Percentiles rank a stretch among this genome's conserved stretches.
Conservation (phyloP, 805 yeast species). For the Starmerella riodocensis region DNA sequence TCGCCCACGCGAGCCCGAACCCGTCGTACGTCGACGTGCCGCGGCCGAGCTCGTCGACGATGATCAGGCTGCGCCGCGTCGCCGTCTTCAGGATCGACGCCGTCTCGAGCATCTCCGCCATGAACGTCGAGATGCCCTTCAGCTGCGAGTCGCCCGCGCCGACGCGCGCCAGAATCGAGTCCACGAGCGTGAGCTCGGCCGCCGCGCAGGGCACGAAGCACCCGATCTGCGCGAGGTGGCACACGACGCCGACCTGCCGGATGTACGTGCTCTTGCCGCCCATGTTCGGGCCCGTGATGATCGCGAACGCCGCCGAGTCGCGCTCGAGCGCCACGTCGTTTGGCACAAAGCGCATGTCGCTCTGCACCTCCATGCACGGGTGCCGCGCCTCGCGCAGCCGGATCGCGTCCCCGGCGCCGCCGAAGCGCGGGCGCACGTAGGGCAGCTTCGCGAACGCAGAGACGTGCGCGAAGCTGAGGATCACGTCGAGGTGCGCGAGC, state of each 20-base stretch:
- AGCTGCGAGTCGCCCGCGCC: conserved; percentile 98
- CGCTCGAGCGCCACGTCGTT: conserved; percentile 66
- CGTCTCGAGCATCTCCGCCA: conserved; percentile 94
- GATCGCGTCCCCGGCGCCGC: conserved; percentile 37
- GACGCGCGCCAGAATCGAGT: conserved; percentile 88
- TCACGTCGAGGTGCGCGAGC: conserved; percentile 68
- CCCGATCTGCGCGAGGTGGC: conserved; percentile 66
- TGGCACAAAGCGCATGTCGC: conserved; percentile 77
- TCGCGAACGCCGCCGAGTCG: conserved; percentile 50
- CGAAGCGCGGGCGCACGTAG: conserved; percentile 59
- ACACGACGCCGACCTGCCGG: conserved; percentile 58
- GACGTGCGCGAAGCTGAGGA: conserved; percentile 73
- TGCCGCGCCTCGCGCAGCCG: conserved; percentile 69
- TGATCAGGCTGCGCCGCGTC: conserved; percentile 61
- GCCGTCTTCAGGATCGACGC: conserved; percentile 75
- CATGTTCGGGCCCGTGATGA: conserved; percentile 84
- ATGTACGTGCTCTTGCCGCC: conserved; percentile 78
- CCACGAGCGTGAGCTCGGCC: conserved; percentile 74
- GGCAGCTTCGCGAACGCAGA: conserved; percentile 72
- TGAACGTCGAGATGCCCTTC: conserved; percentile 91
- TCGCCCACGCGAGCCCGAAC: conserved; percentile 95
- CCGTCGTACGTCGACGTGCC: conserved; percentile 94
- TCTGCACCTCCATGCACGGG: conserved; percentile 88
- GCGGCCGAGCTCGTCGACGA: conserved; percentile 91
- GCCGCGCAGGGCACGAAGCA: conserved; percentile 62